phyloP scores from a whole-genome alignment of 305 asterid species.

The Nicotiana rustica region DNA sequence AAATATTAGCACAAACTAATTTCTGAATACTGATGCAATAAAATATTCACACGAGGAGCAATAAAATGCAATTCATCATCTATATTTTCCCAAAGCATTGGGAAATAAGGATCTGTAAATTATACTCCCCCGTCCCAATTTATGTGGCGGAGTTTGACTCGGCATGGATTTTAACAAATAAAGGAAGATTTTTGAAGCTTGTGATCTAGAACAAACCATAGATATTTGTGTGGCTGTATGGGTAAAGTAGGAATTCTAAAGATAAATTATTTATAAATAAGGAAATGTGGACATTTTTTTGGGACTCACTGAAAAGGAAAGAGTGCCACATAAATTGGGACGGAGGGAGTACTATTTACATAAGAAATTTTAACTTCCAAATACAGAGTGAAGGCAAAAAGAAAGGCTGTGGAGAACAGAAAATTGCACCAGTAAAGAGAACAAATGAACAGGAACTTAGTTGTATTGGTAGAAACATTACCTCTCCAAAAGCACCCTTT shows the following conservation, averaged over 20 bases:
- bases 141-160: too few species aligned
- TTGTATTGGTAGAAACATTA: slow-evolving; percentile 39
- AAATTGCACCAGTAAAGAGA: background rate
- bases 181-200: too few species aligned
- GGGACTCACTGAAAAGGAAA: too few species aligned
- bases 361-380: background rate
- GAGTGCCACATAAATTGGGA: too few species aligned
- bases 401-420: background rate
- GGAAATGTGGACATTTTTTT: too few species aligned
- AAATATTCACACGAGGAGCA: slow-evolving; percentile 20
- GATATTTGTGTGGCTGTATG: too few species aligned
- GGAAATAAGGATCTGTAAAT: background rate
- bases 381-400: background rate
- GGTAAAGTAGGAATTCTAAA: too few species aligned
- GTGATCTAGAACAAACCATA: too few species aligned
- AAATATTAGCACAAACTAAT: background rate
- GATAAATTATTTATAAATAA: too few species aligned
- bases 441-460: background rate
- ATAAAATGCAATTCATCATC: background rate
- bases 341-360: background rate
- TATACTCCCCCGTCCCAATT: background rate
- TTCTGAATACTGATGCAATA: slow-evolving; percentile 12
- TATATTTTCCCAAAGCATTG: background rate
- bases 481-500: slow-evolving; percentile 99
- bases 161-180: too few species aligned